phyloP scores from a whole-genome alignment of 139 green algal genomes.

The Yamagishiella unicocca region DNA sequence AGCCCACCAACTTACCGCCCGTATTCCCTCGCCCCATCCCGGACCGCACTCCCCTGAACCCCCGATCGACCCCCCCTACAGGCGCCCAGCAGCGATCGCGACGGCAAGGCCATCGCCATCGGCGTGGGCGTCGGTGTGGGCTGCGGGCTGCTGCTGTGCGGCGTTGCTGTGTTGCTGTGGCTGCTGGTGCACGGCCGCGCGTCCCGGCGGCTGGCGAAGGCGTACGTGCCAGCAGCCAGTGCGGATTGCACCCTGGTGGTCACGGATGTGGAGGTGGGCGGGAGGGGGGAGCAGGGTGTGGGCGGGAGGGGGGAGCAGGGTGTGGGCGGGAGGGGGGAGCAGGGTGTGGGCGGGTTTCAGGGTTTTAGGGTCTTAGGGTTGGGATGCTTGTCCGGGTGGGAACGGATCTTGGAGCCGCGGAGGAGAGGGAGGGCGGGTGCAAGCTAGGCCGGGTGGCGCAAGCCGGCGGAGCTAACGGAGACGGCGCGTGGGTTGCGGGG shows the following conservation, averaged over 20 bases:
- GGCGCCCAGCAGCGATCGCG: not conserved
- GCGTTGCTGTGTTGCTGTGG: not conserved
- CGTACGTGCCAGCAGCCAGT: constrained; percentile 10
- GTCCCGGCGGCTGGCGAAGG: not conserved
- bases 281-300: too few relatives aligned
- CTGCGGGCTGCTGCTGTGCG: not conserved
- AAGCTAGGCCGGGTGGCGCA: too few relatives aligned
- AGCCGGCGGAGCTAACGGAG: too few relatives aligned
- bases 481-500: too few relatives aligned
- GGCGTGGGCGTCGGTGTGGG: constrained; percentile 1
- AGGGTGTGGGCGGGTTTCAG: too few relatives aligned
- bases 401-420: too few relatives aligned
- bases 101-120: not conserved
- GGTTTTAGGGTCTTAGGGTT: too few relatives aligned
- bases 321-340: not conserved
- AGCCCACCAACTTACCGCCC: too few relatives aligned
- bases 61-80: not conserved
- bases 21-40: too few relatives aligned
- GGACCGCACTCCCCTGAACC: too few relatives aligned
- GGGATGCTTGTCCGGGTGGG: too few relatives aligned
- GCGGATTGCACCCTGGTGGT: constrained; percentile 46
- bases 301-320: not conserved
- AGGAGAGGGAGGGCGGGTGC: too few relatives aligned
- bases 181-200: not conserved
- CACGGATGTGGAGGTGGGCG: constrained; percentile 46